Percentiles rank a stretch among this genome's conserved stretches.
Evolutionary conservation across 441 rosid genomes (phyloP).

Genomic region (Viola pubescens): DNA sequence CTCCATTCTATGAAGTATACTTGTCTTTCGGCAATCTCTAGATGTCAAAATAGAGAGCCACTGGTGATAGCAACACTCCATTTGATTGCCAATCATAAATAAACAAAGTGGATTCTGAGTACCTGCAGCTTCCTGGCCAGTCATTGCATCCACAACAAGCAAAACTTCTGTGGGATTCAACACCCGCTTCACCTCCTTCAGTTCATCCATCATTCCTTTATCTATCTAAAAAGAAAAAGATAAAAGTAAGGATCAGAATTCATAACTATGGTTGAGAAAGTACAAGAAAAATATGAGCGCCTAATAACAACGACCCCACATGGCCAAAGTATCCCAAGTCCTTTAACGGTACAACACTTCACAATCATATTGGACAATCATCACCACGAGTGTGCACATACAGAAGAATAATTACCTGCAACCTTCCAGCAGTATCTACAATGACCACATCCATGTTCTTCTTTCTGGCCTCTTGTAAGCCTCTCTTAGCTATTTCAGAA

Average conservation of each 20-base stretch:
- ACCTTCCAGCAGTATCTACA: constrained; percentile 97
- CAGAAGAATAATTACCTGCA: constrained; percentile 54
- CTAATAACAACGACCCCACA: too few species aligned
- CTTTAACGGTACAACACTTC: too few species aligned
- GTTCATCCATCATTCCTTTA: constrained; percentile 94
- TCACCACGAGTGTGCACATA: neutral
- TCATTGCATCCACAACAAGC: constrained; percentile 98
- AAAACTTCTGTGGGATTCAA: constrained; percentile 90
- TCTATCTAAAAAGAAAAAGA: constrained; percentile 51
- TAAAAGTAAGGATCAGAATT: neutral
- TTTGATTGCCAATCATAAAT: constrained; percentile 2
- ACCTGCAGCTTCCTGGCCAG: constrained; percentile 99
- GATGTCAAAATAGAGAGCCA: neutral
- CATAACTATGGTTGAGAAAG: too few species aligned
- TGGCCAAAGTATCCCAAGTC: too few species aligned
- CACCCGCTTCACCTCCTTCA: constrained; percentile 81
- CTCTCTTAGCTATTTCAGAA: constrained; percentile 84
- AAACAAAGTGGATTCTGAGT: constrained; percentile 11
- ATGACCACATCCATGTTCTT: constrained; percentile 79
- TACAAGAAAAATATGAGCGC: too few species aligned
- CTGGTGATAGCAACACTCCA: neutral
- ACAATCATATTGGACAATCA: too few species aligned
- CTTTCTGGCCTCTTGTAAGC: constrained; percentile 76
- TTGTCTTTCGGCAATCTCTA: too few species aligned
- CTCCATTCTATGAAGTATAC: too few species aligned